A percentile compares a stretch with the other conserved stretches of the same genome.
These are phyloP conservation scores for Chaetoscypha palmicola DNA, from an alignment of 2,329 filamentous ascomycete genomes.

Conservation along the genomic window DNA sequence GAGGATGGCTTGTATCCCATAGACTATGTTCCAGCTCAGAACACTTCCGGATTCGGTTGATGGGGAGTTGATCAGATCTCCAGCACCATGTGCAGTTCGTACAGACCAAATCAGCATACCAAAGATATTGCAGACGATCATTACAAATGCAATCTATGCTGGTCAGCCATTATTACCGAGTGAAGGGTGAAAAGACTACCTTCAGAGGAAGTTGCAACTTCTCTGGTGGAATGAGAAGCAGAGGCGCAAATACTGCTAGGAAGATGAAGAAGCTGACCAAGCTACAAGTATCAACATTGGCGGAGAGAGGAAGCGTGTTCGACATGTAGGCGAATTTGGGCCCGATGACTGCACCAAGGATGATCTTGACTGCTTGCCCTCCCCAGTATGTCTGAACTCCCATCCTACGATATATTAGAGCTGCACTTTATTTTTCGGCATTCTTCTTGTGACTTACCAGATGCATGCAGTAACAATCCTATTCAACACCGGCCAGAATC, in stretches of 20 bases:
- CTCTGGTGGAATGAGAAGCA: constrained; percentile 39
- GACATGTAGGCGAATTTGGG: constrained; percentile 32
- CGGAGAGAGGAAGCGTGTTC: constrained; percentile 31
- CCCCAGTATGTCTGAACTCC: constrained; percentile 24
- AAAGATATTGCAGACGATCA: constrained; percentile 30
- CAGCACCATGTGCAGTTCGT: constrained; percentile 25
- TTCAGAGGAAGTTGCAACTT: constrained; percentile 32
- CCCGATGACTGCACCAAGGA: constrained; percentile 31
- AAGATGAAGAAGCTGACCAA: constrained; percentile 30
- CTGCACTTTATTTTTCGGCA: not conserved
- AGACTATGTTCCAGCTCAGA: constrained; percentile 28
- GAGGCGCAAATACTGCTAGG: constrained; percentile 29
- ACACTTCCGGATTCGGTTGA: constrained; percentile 24
- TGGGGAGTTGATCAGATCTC: constrained; percentile 21
- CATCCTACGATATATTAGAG: constrained; percentile 32
- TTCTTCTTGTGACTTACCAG: constrained; percentile 14
- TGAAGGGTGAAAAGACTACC: constrained; percentile 4
- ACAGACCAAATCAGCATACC: constrained; percentile 31
- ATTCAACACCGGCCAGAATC: constrained; percentile 31
- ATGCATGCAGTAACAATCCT: constrained; percentile 30
- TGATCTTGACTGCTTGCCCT: constrained; percentile 30
- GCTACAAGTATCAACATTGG: constrained; percentile 32
- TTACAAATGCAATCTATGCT: constrained; percentile 24
- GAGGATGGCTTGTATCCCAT: constrained; percentile 29
- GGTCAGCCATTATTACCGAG: not conserved